Base-by-base conservation (phyloP, 2,329 filamentous ascomycete genomes). In the Elsinoe necatrix region DNA sequence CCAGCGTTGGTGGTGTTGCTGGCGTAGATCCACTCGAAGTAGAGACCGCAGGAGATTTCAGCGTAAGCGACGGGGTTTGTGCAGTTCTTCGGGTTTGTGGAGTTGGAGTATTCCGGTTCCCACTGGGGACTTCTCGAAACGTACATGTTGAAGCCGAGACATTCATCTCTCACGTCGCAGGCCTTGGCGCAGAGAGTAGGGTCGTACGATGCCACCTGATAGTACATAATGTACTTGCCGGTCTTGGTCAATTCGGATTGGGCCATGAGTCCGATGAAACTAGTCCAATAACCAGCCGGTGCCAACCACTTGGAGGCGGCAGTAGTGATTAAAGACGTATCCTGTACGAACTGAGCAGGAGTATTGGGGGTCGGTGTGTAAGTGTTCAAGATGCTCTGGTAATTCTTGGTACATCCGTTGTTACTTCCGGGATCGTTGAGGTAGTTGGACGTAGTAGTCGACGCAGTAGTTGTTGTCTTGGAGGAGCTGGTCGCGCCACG, bases 1-100 rank as follows among this genome's bases (percentile, higher is more conserved):
- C 65, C 64, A 8, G 54, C 55, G 59, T 68, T 68, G 54, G 60
- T 66, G 0, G 66, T 65, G 4, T 56, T 60, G 1, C 60, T 56
- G 4, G 51, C 31, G 20, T 56, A 41, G 11, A 61, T 51, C 7
- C n/a, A 37, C 14, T 47, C 35, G 20, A 58, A 58, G 21, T 55
- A 61, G 18, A 61, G 47, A 14, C 51, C 57, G 45, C 59, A 61
- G n/a, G 35, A 42, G 11, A 61, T 45, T 4, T 20, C 14, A 3
- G 59, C 35, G n/a, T 14, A 45, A 18, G 55, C 55, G 11, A 14
- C 39, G 2, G 59, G 59, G 41, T 58, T 58, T 6, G 55, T 45
- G 47, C 59, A 61, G n/a, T 23, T 58, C 20, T 61, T 61, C 3
- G 59, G 60, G 23, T 60, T 60, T 4, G 48, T 23, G n/a, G 56